Conservation (phyloP, 371 early-diverging fungal genomes). For the Syncephalis fuscata region DNA sequence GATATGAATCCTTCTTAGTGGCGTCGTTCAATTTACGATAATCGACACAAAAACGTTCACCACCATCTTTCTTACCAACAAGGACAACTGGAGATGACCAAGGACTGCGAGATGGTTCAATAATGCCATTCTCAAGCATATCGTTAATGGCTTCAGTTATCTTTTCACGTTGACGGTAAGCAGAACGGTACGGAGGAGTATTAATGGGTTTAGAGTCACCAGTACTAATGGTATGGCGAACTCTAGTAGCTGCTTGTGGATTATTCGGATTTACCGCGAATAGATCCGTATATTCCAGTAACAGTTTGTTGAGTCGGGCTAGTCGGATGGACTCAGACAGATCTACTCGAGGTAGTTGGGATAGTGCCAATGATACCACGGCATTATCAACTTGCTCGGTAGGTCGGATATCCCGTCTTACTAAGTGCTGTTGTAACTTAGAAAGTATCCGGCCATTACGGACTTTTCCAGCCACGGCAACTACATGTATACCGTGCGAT, state of each 20-base stretch:
- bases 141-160: constrained; percentile 7
- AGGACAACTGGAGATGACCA: constrained; percentile 16
- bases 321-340: too few relatives aligned
- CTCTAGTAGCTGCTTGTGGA: not conserved
- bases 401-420: too few relatives aligned
- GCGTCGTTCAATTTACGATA: constrained; percentile 18
- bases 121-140: constrained; percentile 11
- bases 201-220: constrained; percentile 3
- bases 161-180: constrained; percentile 1
- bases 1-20: constrained; percentile 16
- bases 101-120: constrained; percentile 7
- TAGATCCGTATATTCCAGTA: not conserved
- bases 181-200: constrained; percentile 1
- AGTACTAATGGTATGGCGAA: constrained; percentile 8
- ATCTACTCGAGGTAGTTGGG: too few relatives aligned
- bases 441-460: too few relatives aligned
- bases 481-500: too few relatives aligned
- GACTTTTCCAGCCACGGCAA: too few relatives aligned
- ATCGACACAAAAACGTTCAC: constrained; percentile 16
- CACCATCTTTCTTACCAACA: constrained; percentile 15
- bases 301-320: too few relatives aligned
- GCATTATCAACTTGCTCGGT: too few relatives aligned
- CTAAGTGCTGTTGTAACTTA: too few relatives aligned
- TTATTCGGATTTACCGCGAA: not conserved
- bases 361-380: too few relatives aligned